Evolutionary conservation across 179 eudicot genomes (phyloP).

Genomic region (Beta corolliflora): DNA sequence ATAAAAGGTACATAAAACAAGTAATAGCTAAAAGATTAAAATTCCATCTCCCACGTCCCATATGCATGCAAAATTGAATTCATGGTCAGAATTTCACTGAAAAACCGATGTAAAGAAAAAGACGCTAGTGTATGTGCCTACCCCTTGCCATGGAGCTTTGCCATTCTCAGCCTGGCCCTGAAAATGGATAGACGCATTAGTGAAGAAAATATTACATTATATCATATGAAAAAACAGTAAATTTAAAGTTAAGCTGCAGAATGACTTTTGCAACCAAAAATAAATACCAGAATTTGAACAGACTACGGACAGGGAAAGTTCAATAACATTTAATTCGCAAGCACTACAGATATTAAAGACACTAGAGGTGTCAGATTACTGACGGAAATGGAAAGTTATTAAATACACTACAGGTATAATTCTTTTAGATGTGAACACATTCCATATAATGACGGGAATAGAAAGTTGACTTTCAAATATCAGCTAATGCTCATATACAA

Average conservation of each 20-base stretch:
- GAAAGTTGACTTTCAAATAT: too few relatives aligned
- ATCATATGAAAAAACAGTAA: neutral
- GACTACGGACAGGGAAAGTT: neutral
- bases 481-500: neutral
- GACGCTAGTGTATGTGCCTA: constrained; percentile 26
- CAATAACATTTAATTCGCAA: neutral
- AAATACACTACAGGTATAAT: neutral
- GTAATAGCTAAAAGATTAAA: too few relatives aligned
- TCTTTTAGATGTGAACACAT: neutral
- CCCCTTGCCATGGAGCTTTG: constrained; percentile 98
- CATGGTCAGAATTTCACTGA: neutral
- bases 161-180: constrained; percentile 86
- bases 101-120: neutral
- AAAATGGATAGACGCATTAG: constrained; percentile 3
- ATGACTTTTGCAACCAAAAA: neutral
- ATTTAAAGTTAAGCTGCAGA: neutral
- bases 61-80: neutral
- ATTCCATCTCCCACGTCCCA: neutral
- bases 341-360: neutral
- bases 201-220: neutral
- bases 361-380: neutral
- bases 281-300: neutral
- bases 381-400: too few relatives aligned
- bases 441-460: neutral
- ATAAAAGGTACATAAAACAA: neutral